Base-by-base conservation (phyloP, 2,329 filamentous ascomycete genomes). In the Amauroascus niger region DNA sequence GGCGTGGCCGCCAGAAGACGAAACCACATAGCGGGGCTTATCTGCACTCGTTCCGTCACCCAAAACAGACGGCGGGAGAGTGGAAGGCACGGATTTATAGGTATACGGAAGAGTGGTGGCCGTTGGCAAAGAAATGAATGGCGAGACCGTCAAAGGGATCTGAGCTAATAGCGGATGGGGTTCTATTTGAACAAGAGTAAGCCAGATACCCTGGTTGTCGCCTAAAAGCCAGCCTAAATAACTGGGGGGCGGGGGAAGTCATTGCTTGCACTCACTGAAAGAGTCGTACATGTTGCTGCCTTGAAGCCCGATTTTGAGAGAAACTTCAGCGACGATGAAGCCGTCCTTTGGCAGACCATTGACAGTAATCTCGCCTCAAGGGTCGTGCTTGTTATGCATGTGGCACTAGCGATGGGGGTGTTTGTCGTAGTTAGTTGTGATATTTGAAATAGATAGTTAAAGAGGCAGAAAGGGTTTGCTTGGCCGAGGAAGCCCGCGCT, bases 51-150 rank as follows among this genome's bases (percentile, higher is more conserved):
- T 69, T 41, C 69, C 68, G 55, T 79, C 73, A 55, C 78, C 77
- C 6, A 82, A 79, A 32, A 81, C 77, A 1, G 87, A 86, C 1
- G 82, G 82, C 0, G 93, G 91, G 0, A 97, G 80, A 1, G 88
- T 86, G 0, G 88, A 91, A 0, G 91, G 88, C 65, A 97, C 84
- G 9, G 83, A 79, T 67, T 90, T 91, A 79, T 96, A 97, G 62
- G 88, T 95, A 75, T 97, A 97, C 22, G 93, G 91, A 6, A 98
- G 81, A 0, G 90, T 95, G 18, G 90, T 87, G 24, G 91, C 86
- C 28, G 87, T 85, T 9, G 93, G 93, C 30, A 98, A 84, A 56
- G 85, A 86, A 63, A 97, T 82, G 74, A 96, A 96, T 24, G 93
- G 93, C 2, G 91, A 96, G 43, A 97, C 89, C 48, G 89, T 94